Evolutionary conservation across 768 basidiomycete species (phyloP), one percentile per base, ranked within the genome.

Genomic region (Daedaleopsis nitida): DNA sequence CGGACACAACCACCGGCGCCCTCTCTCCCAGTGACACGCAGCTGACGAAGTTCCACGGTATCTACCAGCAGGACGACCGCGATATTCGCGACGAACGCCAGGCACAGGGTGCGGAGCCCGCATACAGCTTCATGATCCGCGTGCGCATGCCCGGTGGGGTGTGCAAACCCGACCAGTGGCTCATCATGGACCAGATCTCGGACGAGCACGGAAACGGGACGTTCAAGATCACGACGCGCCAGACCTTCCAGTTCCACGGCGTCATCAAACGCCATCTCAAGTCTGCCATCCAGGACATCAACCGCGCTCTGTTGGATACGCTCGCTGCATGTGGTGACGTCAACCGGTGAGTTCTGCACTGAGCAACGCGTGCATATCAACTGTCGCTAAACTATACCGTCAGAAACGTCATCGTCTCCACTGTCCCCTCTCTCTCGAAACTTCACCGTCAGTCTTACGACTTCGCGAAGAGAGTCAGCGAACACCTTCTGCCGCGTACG

Each of bases 221-320:
- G 6, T 91, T 98, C 79, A 99, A 99, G 81, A 88, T 99, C 66
- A 99, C 97, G 50, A 99, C 97, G 37, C 83, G 97, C 63, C 87
- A 94, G 74, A 99, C 97, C 11, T 99, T 98, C 89, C 97, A 99
- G 77, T 98, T 97, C 83, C 97, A 99, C 74, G 97, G 97, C 58
- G 92, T 99, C 68, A 94, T 99, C 80, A 99, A 99, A 81, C 84
- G 84, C 64, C 94, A 99, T 73, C 76, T 99, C 74, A 98, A 98
- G 77, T 88, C 92, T 34, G 92, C 95, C 17, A 98, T 99, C 65
- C 96, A 97, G 77, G 93, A 87, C 57, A 98, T 98, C 74, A 99
- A 99, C 77, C 82, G 87, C 53, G 87, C 83, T 23, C 71, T 98
- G 66, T 80, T 99, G 60, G 97, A 99, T 74, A 98, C 97, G 3